These are phyloP conservation scores for Herpetomonas muscarum DNA, from an alignment of 208 protist species.

Conservation along the genomic window DNA sequence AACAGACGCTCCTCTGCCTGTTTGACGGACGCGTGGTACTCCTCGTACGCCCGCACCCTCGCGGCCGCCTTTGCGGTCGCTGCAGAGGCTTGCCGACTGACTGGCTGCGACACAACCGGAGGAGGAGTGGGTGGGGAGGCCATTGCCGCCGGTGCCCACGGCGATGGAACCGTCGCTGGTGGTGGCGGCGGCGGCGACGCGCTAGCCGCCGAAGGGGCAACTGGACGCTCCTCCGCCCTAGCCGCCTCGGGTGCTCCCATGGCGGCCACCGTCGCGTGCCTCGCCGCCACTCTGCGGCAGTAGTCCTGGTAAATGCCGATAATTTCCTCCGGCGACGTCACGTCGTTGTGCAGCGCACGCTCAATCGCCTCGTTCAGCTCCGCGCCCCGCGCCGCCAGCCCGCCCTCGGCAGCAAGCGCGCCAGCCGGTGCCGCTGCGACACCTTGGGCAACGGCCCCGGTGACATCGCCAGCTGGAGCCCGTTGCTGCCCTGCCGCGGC, in stretches of 20 bases:
- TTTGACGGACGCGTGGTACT: conserved; percentile 17
- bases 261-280: conserved; percentile 1
- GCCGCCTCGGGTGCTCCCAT: not conserved
- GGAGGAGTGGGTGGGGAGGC: not conserved
- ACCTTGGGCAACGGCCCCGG: not conserved
- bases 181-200: not conserved
- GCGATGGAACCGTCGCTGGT: not conserved
- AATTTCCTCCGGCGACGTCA: not conserved
- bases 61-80: not conserved
- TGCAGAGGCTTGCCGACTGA: no score
- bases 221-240: not conserved
- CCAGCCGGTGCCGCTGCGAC: conserved; percentile 1
- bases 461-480: no score
- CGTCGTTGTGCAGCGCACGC: not conserved
- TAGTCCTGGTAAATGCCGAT: conserved; percentile 29
- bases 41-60: conserved; percentile 16
- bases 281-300: not conserved
- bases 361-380: not conserved
- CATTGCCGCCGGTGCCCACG: no score
- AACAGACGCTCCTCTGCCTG: conserved; percentile 22
- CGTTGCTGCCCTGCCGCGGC: no score
- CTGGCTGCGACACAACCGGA: not conserved
- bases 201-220: not conserved
- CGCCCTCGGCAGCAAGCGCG: conserved; percentile 1
- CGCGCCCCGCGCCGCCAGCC: not conserved